These are phyloP conservation scores for Trametes cubensis DNA, from an alignment of 768 basidiomycete genomes.

Conservation along the genomic window DNA sequence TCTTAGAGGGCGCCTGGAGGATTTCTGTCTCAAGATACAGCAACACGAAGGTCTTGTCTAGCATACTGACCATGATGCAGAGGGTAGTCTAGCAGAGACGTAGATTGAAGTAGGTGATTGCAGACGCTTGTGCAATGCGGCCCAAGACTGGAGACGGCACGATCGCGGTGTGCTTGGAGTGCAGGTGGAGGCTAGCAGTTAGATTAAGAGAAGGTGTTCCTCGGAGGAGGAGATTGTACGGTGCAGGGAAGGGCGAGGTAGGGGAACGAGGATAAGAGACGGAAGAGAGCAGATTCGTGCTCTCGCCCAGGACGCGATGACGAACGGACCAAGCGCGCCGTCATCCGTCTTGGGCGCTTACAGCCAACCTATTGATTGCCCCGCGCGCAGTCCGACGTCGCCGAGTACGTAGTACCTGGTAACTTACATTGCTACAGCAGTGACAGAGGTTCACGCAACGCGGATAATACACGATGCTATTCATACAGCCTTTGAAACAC, in stretches of 20 bases:
- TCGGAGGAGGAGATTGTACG: neutral
- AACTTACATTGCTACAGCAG: too few relatives aligned
- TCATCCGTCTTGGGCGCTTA: neutral
- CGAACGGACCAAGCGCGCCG: constrained; percentile 8
- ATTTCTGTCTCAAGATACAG: constrained; percentile 22
- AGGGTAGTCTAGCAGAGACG: neutral
- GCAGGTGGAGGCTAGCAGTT: neutral
- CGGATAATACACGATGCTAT: too few relatives aligned
- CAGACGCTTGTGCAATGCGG: constrained; percentile 23
- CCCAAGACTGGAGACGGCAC: constrained; percentile 9
- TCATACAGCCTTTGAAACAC: too few relatives aligned
- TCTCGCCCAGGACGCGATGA: neutral
- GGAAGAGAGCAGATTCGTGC: constrained; percentile 8
- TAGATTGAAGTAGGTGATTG: constrained; percentile 12
- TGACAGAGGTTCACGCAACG: neutral
- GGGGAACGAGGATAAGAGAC: constrained; percentile 6
- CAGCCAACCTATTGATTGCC: neutral
- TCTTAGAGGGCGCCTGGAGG: constrained; percentile 80
- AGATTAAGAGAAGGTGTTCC: neutral
- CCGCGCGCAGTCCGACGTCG: neutral
- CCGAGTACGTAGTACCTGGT: too few relatives aligned
- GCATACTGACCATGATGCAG: constrained; percentile 25
- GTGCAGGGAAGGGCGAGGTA: neutral
- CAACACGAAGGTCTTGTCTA: constrained; percentile 11
- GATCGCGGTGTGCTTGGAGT: constrained; percentile 8